These are phyloP conservation scores for Zopfochytrium polystomum DNA, from an alignment of 371 early-diverging fungal genomes.

Conservation along the genomic window DNA sequence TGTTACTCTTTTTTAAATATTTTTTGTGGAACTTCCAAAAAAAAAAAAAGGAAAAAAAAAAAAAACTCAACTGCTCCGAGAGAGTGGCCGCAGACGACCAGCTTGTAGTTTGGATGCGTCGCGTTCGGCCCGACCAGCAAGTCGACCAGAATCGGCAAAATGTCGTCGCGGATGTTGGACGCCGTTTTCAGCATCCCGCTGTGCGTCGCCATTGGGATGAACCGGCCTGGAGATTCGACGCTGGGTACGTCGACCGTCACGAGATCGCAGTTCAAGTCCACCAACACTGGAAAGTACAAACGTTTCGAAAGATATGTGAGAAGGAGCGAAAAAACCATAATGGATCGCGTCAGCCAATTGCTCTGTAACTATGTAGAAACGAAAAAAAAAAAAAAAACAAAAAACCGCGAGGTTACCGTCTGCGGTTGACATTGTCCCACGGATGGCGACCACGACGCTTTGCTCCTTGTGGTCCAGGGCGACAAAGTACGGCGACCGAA, in stretches of 20 bases:
- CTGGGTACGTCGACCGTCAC: slow-evolving; percentile 12
- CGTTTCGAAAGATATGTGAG: too few relatives aligned
- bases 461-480: slow-evolving; percentile 32
- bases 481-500: slow-evolving; percentile 35
- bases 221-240: neutral
- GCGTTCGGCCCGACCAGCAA: slow-evolving; percentile 13
- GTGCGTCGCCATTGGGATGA: slow-evolving; percentile 15
- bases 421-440: slow-evolving; percentile 40
- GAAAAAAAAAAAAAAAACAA: neutral
- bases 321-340: too few relatives aligned
- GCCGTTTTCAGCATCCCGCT: slow-evolving; percentile 33
- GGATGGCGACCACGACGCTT: slow-evolving; percentile 37
- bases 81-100: slow-evolving; percentile 39
- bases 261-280: slow-evolving; percentile 37
- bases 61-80: slow-evolving; percentile 33
- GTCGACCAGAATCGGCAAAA: slow-evolving; percentile 26
- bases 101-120: slow-evolving; percentile 21
- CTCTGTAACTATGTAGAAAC: too few relatives aligned
- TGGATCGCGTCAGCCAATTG: too few relatives aligned
- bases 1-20: neutral
- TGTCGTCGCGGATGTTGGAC: slow-evolving; percentile 27
- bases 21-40: neutral
- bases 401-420: slow-evolving; percentile 15
- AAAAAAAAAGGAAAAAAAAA: neutral
- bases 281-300: slow-evolving; percentile 19